Base-by-base conservation (phyloP, 768 basidiomycete genomes). In the Tylopilus rubrobrunneus region DNA sequence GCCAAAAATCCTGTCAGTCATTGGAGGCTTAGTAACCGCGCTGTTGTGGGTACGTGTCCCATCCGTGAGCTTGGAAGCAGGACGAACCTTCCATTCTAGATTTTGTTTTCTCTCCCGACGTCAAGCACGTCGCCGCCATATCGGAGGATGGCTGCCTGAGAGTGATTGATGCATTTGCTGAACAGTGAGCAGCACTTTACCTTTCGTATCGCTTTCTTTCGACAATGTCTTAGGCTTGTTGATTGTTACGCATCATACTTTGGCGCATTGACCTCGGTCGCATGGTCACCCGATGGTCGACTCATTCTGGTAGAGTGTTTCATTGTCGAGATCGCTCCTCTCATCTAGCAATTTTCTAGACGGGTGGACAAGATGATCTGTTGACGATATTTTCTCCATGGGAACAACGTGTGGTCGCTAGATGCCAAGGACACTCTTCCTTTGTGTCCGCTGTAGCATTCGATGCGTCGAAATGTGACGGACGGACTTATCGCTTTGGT, bases 231-330 rank as follows among this genome's bases (percentile, higher is more conserved):
- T 55, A 96, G 95, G 62, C 78, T 98, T n/a, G 81, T 93, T 19
- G 93, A 98, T 67, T 91, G 89, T 57, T 98, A 91, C 65, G 85
- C 91, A 1, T 92, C 93, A 4, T 99, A 99, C 69, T 99, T 98
- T 64, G 96, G 95, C 15, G 80, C 91, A 2, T 67, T 99, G 34
- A 94, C 86, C 4, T 91, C 87, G 58, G 86, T 98, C 2, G 84
- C 91, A 0, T 98, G 95, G 94, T 95, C 93, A 3, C 94, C 94
- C 0, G 95, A 98, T 67, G 91, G 92, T 12, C 83, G 95, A 19
- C 98, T 96, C 66, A 87, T 99, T 45, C 71, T 97, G 55, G 92
- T 89, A 67, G 17, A 48, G 43, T 45, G 25, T 36, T 51, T 48
- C 17, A 21, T 11, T 39, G 4, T 49, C 21, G 45, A 23, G n/a